Base-by-base conservation (phyloP, 345 rosid species). In the Angophora floribunda region DNA sequence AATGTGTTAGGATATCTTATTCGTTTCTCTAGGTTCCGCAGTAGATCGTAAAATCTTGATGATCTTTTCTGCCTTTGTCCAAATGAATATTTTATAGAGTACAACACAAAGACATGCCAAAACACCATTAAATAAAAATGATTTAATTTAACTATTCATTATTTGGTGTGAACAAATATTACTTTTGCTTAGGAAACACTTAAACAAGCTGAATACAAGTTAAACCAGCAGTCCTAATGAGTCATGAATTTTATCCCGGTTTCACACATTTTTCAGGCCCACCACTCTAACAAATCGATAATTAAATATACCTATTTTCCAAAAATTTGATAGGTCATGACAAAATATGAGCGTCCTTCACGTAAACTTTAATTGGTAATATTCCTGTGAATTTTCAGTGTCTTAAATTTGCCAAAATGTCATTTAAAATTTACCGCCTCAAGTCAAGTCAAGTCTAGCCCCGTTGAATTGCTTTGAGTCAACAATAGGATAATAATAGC, bases 291-390 rank as follows among this genome's bases (percentile, higher is more conserved):
- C 47, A 75, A 19, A 41, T 75, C 47, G 14, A 36, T 63, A 36
- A 41, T 44, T 70, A 21, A 36, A 41, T 75, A 19, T 44, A 70
- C 45, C 47, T 1, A 70, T 36, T 36, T 17, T 70, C 13, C 47
- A 8, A 70, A 70, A 70, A 70, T 67, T 16, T 67, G 45, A 67
- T 67, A 32, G 45, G 79, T 67, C 0, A 0, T 30, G 32, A 36
- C 3, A 36, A 70, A 36, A 75, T 36, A 70, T 4, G 0, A 36
- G 0, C 13, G 0, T 17, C 9, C 47, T 6, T 36, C 49, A 1
- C 49, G 9, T 1, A 70, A 2, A 36, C 44, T 57, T 57, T 28
- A 24, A 9, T 24, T 4, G 63, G 10, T 57, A 57, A 36, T 70
- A 13, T 36, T 70, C 80, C 11, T 32, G 0, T 41, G 9, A 70